These are phyloP conservation scores for Heterobasidion irregulare DNA, from an alignment of 1,284 basidiomycete genomes.

Conservation along the genomic window DNA sequence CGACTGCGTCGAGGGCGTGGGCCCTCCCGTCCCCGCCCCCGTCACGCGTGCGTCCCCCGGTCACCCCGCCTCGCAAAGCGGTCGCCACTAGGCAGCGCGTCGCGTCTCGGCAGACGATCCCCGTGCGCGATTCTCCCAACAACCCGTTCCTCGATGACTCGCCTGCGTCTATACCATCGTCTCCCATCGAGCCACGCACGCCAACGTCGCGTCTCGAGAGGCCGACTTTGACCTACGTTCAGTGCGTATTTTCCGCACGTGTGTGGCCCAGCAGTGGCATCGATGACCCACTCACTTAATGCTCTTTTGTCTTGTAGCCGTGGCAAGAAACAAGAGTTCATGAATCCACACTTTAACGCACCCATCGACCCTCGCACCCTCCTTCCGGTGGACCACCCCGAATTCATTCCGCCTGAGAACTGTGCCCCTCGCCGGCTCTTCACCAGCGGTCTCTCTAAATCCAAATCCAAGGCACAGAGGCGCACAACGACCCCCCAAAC, in stretches of 20 bases:
- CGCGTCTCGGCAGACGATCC: conserved; percentile 15
- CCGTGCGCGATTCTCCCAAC: conserved; percentile 41
- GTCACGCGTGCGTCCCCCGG: conserved; percentile 19
- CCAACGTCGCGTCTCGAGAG: conserved; percentile 26
- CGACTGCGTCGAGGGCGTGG: conserved; percentile 12
- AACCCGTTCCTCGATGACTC: conserved; percentile 37
- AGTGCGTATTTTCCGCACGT: conserved; percentile 33
- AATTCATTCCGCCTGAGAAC: conserved; percentile 38
- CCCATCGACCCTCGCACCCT: conserved; percentile 32
- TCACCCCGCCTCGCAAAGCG: conserved; percentile 10
- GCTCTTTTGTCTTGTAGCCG: conserved; percentile 29
- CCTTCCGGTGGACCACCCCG: conserved; percentile 41
- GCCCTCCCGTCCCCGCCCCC: conserved; percentile 26
- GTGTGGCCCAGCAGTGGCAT: neutral
- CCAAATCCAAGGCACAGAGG: neutral
- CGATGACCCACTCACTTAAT: neutral
- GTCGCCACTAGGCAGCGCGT: conserved; percentile 9
- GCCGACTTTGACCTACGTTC: conserved; percentile 47
- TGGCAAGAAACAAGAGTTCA: conserved; percentile 37
- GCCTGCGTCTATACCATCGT: conserved; percentile 12
- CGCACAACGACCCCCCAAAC: conserved; percentile 10
- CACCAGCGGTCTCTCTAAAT: conserved; percentile 19
- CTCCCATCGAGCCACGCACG: conserved; percentile 15
- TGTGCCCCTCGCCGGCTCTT: conserved; percentile 44
- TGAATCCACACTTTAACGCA: conserved; percentile 42